Evolutionary conservation across 352 stramenopile genomes (phyloP), one percentile per base, ranked within the genome.

Genomic region (Globisporangium acanthophoron): DNA sequence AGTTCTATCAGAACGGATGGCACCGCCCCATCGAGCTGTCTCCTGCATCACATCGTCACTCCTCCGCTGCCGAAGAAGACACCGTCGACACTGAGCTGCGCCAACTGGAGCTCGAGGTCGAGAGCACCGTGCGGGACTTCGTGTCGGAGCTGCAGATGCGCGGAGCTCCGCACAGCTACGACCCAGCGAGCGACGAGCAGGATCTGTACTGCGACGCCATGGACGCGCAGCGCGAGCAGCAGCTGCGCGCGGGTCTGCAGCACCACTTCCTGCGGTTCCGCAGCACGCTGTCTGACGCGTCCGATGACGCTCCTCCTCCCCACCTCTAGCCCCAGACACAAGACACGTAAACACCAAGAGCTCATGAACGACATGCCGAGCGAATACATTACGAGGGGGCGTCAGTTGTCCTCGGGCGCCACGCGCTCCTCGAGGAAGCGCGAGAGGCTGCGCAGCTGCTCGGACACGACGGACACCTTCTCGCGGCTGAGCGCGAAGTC

Each of bases 391-490:
- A 15, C 49, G 16, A 54, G 11, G 8, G 20, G 29, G 21, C 7
- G 16, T 68, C 61, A 87, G 64, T 59, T 84, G 49, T 90, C 80
- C 12, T 90, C 80, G 5, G 72, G 74, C 13, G 66, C 73, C 46
- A 86, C 81, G 66, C 92, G 66, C 44, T 92, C 82, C 41, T 94
- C 85, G 5, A 91, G 72, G 64, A 87, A 94, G 46, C 71, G 70
- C 52, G 82, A 91, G 48, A 94, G 71, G 27, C 68, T 69, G 52
- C 88, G 80, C 51, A 94, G 71, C 58, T 92, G 83, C 73, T 88
- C 76, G 15, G 78, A 80, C 33, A 94, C 78, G 52, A 94, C 67
- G 48, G 82, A 76, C 52, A 92, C 78, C 50, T 94, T 94, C 24
- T 89, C 83, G 33, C 78, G 80, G 39, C 74, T 78, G 53, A 94